Evolutionary conservation across 805 yeast genomes (phyloP).

Genomic region (Starmerella powellii): DNA sequence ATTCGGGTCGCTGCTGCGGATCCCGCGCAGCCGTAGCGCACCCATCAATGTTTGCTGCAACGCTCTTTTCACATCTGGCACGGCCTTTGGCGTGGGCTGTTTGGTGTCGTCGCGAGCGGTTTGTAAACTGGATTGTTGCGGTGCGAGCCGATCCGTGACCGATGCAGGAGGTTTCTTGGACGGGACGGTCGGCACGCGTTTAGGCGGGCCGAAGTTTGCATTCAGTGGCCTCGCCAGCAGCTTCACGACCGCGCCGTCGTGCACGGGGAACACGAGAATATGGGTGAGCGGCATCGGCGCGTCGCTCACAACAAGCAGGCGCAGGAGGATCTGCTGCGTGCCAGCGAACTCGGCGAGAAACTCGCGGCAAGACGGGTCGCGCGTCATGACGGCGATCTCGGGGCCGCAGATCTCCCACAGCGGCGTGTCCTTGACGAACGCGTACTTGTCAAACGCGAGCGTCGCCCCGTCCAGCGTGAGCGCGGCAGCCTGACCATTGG

Average conservation of each 20-base stretch:
- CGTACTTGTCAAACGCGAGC: constrained; percentile 10
- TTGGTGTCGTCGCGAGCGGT: not conserved
- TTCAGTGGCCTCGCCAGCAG: not conserved
- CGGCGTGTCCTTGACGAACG: constrained; percentile 11
- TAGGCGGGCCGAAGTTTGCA: not conserved
- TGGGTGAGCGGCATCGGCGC: not conserved
- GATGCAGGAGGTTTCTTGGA: not conserved
- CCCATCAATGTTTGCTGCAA: constrained; percentile 28
- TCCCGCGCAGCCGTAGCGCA: constrained; percentile 30
- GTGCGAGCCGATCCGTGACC: no score
- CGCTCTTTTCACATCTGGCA: constrained; percentile 3
- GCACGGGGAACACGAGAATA: not conserved
- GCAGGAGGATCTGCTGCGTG: constrained; percentile 1
- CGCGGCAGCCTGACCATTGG: not conserved
- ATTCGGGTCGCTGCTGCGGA: constrained; percentile 23
- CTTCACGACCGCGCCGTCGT: not conserved
- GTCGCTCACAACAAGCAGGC: not conserved
- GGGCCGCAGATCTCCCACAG: constrained; percentile 19
- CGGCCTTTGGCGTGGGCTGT: not conserved
- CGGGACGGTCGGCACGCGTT: not conserved
- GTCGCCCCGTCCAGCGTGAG: constrained; percentile 1
- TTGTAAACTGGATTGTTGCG: no score
- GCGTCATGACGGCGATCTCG: constrained; percentile 16
- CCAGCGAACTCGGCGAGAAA: constrained; percentile 20
- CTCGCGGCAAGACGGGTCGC: constrained; percentile 2